Conservation (phyloP, 140 eudicot genomes). For the Erigeron philadelphicus region DNA sequence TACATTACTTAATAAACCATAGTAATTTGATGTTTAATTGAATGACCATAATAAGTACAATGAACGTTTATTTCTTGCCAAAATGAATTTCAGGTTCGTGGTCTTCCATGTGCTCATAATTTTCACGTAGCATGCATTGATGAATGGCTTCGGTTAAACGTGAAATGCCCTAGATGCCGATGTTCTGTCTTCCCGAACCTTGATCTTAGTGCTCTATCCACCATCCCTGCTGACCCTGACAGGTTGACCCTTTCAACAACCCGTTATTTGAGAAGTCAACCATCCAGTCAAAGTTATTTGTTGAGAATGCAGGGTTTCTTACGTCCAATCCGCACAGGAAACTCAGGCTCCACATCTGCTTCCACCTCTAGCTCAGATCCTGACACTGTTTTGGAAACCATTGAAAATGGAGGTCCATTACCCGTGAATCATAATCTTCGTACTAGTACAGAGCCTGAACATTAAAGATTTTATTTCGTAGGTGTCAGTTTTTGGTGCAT, state of each 20-base stretch:
- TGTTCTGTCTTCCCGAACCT: constrained; percentile 92
- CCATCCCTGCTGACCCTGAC: constrained; percentile 62
- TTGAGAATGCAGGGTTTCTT: constrained; percentile 80
- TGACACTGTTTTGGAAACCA: constrained; percentile 41
- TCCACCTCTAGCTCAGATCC: constrained; percentile 25
- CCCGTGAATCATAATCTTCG: constrained; percentile 16
- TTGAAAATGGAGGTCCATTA: constrained; percentile 47
- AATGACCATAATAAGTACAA: not conserved
- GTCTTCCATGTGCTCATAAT: constrained; percentile 97
- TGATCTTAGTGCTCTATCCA: constrained; percentile 86
- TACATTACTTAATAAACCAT: too few relatives aligned
- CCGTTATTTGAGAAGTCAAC: constrained; percentile 61
- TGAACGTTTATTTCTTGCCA: not conserved
- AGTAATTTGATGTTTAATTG: too few relatives aligned
- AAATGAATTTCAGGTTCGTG: constrained; percentile 64
- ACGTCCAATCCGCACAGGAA: constrained; percentile 55
- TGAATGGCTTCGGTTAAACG: constrained; percentile 93
- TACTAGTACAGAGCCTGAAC: constrained; percentile 26
- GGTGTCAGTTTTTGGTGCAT: constrained; percentile 19
- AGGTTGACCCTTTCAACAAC: constrained; percentile 54
- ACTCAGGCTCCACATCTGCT: constrained; percentile 32
- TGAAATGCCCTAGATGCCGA: constrained; percentile 95
- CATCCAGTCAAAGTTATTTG: constrained; percentile 70
- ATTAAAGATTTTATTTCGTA: constrained; percentile 19
- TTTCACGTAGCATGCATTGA: constrained; percentile 96